Evolutionary conservation across 2,329 filamentous ascomycete species (phyloP), one percentile per base, ranked within the genome.

Genomic region (Colletotrichum scovillei): DNA sequence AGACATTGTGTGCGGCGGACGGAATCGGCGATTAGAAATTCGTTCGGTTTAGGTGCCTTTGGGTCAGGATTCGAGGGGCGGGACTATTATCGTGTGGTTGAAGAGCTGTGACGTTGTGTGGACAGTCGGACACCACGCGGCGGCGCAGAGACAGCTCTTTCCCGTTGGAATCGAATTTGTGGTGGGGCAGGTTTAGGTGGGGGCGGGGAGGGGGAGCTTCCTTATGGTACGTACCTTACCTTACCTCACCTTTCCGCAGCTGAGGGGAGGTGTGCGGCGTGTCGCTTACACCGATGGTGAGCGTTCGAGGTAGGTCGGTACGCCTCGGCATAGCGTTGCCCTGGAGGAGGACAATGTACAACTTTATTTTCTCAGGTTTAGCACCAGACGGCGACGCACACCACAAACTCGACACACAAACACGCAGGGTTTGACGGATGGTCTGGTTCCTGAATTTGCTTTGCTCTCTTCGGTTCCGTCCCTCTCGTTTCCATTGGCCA

Each of bases 1-100:
- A 75, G 91, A 88, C 91, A 93, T 93, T 72, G 72, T 81, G 59
- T 66, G 28, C 28, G 11, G 14, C 8, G n/a, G 46, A 26, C 2
- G 8, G 8, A 9, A 22, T 14, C 26, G 22, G 22, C 22, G 11
- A 30, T 19, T 32, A 19, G 2, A 11, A 3, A 11, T 28, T 55
- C 24, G 68, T 11, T 28, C 19, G 64, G n/a, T 53, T 28, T 4
- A 32, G 7, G 26, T 9, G 16, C 3, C 35, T 11, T 32, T 59
- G 16, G 65, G 52, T 30, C 24, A 22, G 7, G 19, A 42, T 42
- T 42, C 14, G 38, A 42, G 32, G 52, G 74, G 19, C 11, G 24
- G 42, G 14, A 42, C 42, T 49, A 22, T 46, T 9, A 28, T 22
- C 63, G 49, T 26, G 30, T 28, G 19, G 5, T 24, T 32, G 38